These are phyloP conservation scores for Backusella westeae DNA, from an alignment of 192 early-diverging fungal species.

Conservation along the genomic window DNA sequence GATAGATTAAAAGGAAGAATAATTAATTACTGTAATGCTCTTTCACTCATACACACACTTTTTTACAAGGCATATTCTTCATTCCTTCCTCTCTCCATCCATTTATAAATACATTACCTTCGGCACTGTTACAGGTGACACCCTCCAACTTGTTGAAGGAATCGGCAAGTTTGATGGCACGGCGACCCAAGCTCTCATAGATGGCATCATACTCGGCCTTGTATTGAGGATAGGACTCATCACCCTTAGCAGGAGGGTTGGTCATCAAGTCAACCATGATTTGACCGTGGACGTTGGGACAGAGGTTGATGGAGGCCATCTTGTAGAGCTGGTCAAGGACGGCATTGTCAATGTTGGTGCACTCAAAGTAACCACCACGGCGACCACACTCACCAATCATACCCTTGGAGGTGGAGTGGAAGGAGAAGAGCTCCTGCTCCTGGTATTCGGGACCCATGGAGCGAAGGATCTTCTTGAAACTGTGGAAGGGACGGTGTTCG, in stretches of 20 bases:
- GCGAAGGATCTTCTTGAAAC: conserved; percentile 92
- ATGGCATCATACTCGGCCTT: conserved; percentile 69
- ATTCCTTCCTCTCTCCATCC: no score
- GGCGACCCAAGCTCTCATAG: conserved; percentile 75
- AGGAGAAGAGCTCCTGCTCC: conserved; percentile 87
- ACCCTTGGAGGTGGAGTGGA: conserved; percentile 97
- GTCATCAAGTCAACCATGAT: conserved; percentile 95
- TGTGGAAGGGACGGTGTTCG: conserved; percentile 82
- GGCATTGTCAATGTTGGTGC: conserved; percentile 68
- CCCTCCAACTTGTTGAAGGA: conserved; percentile 84
- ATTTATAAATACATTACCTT: conserved; percentile 48
- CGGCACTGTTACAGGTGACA: conserved; percentile 81
- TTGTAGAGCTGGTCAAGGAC: conserved; percentile 91
- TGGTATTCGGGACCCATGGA: conserved; percentile 69
- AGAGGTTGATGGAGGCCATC: conserved; percentile 88
- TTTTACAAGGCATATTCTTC: background rate
- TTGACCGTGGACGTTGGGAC: conserved; percentile 94
- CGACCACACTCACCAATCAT: conserved; percentile 98
- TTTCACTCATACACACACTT: background rate
- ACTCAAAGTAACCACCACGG: conserved; percentile 98
- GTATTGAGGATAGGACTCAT: conserved; percentile 76
- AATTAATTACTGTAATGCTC: background rate
- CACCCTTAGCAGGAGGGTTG: conserved; percentile 80
- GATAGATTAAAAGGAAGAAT: background rate
- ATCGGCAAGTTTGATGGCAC: conserved; percentile 69